Evolutionary conservation across 352 stramenopile genomes (phyloP).

Genomic region (Paralagenidium karlingii): DNA sequence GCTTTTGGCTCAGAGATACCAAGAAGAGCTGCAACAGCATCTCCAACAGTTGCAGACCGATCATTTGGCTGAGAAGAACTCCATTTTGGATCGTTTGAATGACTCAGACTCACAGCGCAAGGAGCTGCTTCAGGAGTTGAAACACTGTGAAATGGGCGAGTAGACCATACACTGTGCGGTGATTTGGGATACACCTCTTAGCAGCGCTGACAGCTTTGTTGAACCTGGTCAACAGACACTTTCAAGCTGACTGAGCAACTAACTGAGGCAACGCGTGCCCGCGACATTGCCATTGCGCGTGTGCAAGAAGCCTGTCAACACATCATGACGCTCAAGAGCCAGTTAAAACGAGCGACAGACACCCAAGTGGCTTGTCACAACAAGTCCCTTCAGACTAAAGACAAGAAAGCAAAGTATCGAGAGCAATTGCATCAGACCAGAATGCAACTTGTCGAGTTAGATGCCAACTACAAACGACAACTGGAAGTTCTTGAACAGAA

Average conservation of each 20-base stretch:
- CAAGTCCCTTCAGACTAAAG: no score
- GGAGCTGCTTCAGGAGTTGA: conserved; percentile 11
- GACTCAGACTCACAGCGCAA: conserved; percentile 24
- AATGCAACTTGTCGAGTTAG: conserved; percentile 13
- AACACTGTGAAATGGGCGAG: conserved; percentile 12
- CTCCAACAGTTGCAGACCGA: conserved; percentile 8
- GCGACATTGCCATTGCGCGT: conserved; percentile 8
- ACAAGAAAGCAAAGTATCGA: conserved; percentile 4
- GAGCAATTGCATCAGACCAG: conserved; percentile 13
- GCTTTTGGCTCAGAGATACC: conserved; percentile 8
- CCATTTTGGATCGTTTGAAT: conserved; percentile 15
- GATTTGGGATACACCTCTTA: neutral
- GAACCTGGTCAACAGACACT: neutral
- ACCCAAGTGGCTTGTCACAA: conserved; percentile 4
- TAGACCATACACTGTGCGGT: conserved; percentile 1
- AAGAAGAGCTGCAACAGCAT: conserved; percentile 12
- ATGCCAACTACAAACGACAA: no score
- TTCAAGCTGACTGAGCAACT: conserved; percentile 1
- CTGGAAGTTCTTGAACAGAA: conserved; percentile 15
- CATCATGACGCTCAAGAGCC: conserved; percentile 25
- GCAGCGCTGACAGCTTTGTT: neutral
- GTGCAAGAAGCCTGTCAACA: conserved; percentile 25
- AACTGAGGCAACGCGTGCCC: conserved; percentile 4
- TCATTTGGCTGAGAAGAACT: conserved; percentile 10
- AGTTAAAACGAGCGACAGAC: conserved; percentile 6